A percentile compares a stretch with the other conserved stretches of the same genome.
Conservation (phyloP, 768 basidiomycete species). For the Boletales sp. region DNA sequence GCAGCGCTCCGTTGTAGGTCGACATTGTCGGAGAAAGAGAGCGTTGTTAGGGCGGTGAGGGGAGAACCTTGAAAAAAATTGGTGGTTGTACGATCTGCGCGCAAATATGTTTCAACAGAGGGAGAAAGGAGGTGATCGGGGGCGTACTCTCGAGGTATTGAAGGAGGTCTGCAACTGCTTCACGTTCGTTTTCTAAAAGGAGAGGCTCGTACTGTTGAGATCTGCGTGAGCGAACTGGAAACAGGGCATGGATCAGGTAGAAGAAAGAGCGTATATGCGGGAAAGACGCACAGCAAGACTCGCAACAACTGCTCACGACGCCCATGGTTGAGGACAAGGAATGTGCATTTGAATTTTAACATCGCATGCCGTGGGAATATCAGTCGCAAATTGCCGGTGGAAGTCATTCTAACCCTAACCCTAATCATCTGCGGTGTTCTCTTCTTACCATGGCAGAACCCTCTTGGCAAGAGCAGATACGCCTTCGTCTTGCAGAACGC, state of each 20-base stretch:
- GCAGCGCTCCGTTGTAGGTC: conserved; percentile 98
- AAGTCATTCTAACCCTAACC: conserved; percentile 23
- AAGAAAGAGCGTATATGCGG: conserved; percentile 6
- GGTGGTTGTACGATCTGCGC: conserved; percentile 84
- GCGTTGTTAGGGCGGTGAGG: conserved; percentile 88
- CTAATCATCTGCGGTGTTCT: conserved; percentile 5
- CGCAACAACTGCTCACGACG: conserved; percentile 75
- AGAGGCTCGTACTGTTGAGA: conserved; percentile 86
- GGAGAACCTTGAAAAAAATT: conserved; percentile 97
- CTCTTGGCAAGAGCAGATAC: conserved; percentile 78
- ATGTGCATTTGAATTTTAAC: conserved; percentile 1
- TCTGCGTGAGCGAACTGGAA: conserved; percentile 72
- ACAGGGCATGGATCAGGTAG: conserved; percentile 19
- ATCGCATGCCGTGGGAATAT: conserved; percentile 20
- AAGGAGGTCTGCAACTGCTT: conserved; percentile 95
- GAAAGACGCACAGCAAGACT: conserved; percentile 66
- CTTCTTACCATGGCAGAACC: conserved; percentile 69
- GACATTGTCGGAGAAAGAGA: conserved; percentile 98
- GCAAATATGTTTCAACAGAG: not conserved
- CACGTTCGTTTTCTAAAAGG: conserved; percentile 88
- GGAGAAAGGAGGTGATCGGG: conserved; percentile 2
- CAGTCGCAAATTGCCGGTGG: conserved; percentile 18
- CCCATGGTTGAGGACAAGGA: conserved; percentile 49
- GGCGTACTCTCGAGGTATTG: conserved; percentile 94
- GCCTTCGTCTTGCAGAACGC: conserved; percentile 75